Base-by-base conservation (phyloP, 345 rosid genomes). In the Arabis hirsuta region DNA sequence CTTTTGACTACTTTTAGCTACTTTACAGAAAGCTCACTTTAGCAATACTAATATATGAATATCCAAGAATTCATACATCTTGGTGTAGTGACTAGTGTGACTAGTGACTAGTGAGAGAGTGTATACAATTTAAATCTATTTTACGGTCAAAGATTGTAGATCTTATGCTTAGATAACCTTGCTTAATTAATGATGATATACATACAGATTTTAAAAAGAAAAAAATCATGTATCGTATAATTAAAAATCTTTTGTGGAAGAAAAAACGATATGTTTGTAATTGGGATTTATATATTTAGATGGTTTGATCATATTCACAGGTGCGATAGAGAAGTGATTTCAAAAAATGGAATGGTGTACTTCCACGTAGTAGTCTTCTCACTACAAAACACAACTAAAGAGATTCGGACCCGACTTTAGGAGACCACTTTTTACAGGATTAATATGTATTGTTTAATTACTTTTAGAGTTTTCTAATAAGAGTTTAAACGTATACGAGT, bases 1-100 rank as follows among this genome's bases (percentile, higher is more conserved):
- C 10, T 60, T 52, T 73, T 46, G 53, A 11, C 41, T 24, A 54
- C 69, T 63, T 54, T 44, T 32, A 44, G 58, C 38, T 72, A 62
- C 65, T 55, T 73, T 31, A 73, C 67, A 58, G 2, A 51, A 54
- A 48, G 4, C 65, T 48, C 13, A 67, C 46, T 48, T 48, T 48
- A 19, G 53, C 57, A 42, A 19, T 36, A 2, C 22, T 38, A 39
- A 53, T 54, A 59, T 65, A 16, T 16, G 16, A 16, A 16, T 16
- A 73, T 48, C 19, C 38, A 56, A 65, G 12, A 73, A 24, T 26
- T 65, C 59, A 34, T 16, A 64, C 41, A 43, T 31, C 45, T 31
- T 43, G 39, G 62, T 34, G 38, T 34, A 34, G 8, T 34, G 38
- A 34, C 16, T 16, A 16, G 16, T 16, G 16, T 16, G 16, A 16